Base-by-base conservation (phyloP, 768 basidiomycete genomes). In the Boletus pseudopeckii region DNA sequence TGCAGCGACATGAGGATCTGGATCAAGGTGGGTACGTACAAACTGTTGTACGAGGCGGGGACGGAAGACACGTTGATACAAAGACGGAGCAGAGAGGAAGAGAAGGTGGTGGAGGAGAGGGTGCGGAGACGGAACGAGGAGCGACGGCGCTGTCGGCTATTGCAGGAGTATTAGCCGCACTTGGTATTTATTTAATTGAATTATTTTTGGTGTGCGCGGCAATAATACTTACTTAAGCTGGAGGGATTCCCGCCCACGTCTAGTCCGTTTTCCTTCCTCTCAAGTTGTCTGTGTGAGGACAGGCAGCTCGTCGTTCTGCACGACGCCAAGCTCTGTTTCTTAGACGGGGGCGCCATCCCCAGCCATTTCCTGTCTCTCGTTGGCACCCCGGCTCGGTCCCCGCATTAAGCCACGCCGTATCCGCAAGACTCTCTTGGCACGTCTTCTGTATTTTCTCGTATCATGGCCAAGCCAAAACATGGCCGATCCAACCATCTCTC, bases 11-110 rank as follows among this genome's bases (percentile, higher is more conserved):
- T 62, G 60, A 64, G 70, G 39, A 77, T 90, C 52, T 81, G 83
- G 51, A 77, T 92, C 30, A 74, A 77, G 45, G 60, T 75, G 53
- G 78, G 81, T 39, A 77, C 77, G 56, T 91, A 90, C 77, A 86
- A 83, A 69, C 62, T 92, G 28, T 70, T 85, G 68, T 88, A 87
- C 64, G 86, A 85, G 64, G 75, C 67, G 2, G 85, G 82, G 37
- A 71, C 75, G n/a, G 88, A 88, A 67, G 86, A 88, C 41, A 61
- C 69, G 32, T 43, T 82, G 22, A 73, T 72, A 71, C 78, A 79
- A 37, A 18, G 55, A 46, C 65, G 75, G 51, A 53, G 66, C 28
- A 48, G 32, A 40, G 75, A 71, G 46, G 76, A 71, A 50, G 66
- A 64, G 65, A 63, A 44, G 61, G 63, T 46, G 46, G 62, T 77